phyloP scores from a whole-genome alignment of 805 yeast genomes.

The Metschnikowia orientalis region DNA sequence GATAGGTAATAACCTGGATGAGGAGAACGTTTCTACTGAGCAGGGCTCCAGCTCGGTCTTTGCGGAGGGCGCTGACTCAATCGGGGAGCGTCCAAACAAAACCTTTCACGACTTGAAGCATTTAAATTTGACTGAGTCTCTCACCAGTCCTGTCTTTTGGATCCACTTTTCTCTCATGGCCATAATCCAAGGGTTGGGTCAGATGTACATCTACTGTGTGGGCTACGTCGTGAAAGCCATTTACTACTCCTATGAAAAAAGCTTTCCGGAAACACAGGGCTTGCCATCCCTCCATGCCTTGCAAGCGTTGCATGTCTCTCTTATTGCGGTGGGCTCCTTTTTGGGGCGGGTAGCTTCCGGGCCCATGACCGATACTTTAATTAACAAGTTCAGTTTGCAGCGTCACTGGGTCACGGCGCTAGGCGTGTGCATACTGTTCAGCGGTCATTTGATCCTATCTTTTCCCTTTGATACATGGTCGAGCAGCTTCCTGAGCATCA shows the following conservation, averaged over 20 bases:
- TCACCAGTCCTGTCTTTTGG: constrained; percentile 30
- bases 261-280: not conserved
- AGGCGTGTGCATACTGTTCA: constrained; percentile 27
- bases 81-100: not conserved
- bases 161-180: constrained; percentile 29
- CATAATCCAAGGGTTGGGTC: constrained; percentile 34
- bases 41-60: not conserved
- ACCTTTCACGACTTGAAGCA: constrained; percentile 13
- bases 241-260: constrained; percentile 9
- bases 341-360: constrained; percentile 31
- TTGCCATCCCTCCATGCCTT: constrained; percentile 18
- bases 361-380: constrained; percentile 28
- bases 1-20: constrained; percentile 1
- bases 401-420: constrained; percentile 31
- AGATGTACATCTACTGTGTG: constrained; percentile 34
- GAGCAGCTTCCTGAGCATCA: constrained; percentile 13
- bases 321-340: constrained; percentile 30
- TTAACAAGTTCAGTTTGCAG: constrained; percentile 21
- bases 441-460: constrained; percentile 24
- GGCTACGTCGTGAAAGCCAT: constrained; percentile 31
- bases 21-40: constrained; percentile 1
- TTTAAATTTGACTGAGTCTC: constrained; percentile 18
- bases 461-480: constrained; percentile 14
- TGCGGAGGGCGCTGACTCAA: not conserved
- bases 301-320: constrained; percentile 33